Conservation (phyloP, 1,284 basidiomycete species). For the Pseudomicrostroma phylloplanum region DNA sequence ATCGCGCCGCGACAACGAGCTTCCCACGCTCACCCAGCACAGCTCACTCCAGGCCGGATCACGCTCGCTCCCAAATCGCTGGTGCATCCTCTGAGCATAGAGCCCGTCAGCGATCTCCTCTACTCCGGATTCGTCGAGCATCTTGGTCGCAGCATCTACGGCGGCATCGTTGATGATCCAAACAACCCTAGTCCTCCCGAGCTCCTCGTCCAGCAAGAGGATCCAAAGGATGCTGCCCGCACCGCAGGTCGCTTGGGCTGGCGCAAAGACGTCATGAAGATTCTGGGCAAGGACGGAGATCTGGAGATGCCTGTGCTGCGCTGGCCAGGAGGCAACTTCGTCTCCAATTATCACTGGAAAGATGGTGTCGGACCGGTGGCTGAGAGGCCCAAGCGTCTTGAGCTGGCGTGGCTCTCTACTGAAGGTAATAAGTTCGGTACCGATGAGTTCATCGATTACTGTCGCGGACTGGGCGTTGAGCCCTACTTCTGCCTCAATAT, state of each 20-base stretch:
- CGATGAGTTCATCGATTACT: slow-evolving; percentile 57
- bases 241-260: slow-evolving; percentile 52
- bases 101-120: slow-evolving; percentile 22
- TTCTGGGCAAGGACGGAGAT: slow-evolving; percentile 54
- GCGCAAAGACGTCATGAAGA: slow-evolving; percentile 59
- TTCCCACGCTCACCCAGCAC: too few species aligned
- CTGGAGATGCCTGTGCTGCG: slow-evolving; percentile 60
- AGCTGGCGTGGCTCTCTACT: slow-evolving; percentile 63
- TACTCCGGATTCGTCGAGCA: slow-evolving; percentile 38
- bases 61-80: too few species aligned
- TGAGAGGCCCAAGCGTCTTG: slow-evolving; percentile 58
- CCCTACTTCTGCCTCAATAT: slow-evolving; percentile 64
- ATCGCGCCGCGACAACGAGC: too few species aligned
- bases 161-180: slow-evolving; percentile 58
- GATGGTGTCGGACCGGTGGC: slow-evolving; percentile 61
- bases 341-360: slow-evolving; percentile 65
- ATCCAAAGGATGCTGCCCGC: slow-evolving; percentile 26
- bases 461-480: slow-evolving; percentile 54
- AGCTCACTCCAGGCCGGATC: too few species aligned
- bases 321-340: slow-evolving; percentile 59
- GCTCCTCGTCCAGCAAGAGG: slow-evolving; percentile 27
- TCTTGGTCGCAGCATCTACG: slow-evolving; percentile 59
- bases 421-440: slow-evolving; percentile 65
- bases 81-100: not conserved
- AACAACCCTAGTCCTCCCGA: slow-evolving; percentile 48